Conservation (phyloP, 805 yeast species). For the Komagataella phaffii region DNA sequence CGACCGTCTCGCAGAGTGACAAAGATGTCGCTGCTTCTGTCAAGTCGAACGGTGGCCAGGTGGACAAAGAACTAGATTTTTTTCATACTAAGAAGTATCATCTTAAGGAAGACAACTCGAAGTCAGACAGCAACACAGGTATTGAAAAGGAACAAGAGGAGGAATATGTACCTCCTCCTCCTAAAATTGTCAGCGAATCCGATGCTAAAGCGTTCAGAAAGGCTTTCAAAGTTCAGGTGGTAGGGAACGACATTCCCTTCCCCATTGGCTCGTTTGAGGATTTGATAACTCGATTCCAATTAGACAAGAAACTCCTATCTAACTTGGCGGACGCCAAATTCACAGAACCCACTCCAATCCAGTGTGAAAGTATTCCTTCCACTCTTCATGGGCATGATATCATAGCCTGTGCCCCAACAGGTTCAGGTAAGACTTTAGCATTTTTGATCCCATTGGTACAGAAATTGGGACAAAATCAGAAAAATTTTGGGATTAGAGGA, state of each 20-base stretch:
- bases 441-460: conserved; percentile 77
- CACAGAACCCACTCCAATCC: conserved; percentile 85
- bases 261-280: conserved; percentile 89
- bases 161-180: conserved; percentile 20
- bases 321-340: conserved; percentile 63
- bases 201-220: conserved; percentile 55
- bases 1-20: conserved; percentile 16
- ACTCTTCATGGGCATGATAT: conserved; percentile 60
- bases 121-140: conserved; percentile 16
- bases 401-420: conserved; percentile 94
- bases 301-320: conserved; percentile 42
- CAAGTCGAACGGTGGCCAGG: conserved; percentile 21
- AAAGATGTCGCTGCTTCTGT: conserved; percentile 1
- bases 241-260: conserved; percentile 79
- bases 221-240: conserved; percentile 49
- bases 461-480: conserved; percentile 14
- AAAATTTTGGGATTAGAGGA: conserved; percentile 48
- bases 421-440: conserved; percentile 94
- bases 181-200: conserved; percentile 32
- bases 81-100: conserved; percentile 45
- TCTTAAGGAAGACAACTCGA: conserved; percentile 7
- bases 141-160: conserved; percentile 13
- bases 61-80: conserved; percentile 72
- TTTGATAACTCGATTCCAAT: conserved; percentile 49
- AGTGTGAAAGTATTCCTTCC: conserved; percentile 78